These are phyloP conservation scores for Pneumocystis murina DNA, from an alignment of 1,139 yeast species.

Conservation along the genomic window DNA sequence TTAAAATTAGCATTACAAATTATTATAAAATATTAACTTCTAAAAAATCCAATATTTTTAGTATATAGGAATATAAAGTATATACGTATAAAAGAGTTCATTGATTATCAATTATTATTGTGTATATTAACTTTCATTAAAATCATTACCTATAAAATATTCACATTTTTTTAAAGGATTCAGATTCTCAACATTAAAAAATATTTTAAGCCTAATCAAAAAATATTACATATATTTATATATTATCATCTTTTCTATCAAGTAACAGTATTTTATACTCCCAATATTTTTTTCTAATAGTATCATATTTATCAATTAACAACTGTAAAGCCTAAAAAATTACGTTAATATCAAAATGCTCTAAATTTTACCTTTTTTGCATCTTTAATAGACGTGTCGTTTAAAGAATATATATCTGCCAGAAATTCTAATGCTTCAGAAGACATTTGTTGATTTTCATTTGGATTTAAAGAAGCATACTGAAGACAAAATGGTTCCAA, in stretches of 20 bases:
- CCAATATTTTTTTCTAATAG: slow-evolving; percentile 1
- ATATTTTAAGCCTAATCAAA: not conserved
- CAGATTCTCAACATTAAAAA: not conserved
- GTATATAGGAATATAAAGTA: not conserved
- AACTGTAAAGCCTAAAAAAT: not conserved
- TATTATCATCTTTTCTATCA: not conserved
- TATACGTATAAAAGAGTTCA: no score
- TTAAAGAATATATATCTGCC: not conserved
- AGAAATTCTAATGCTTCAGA: not conserved
- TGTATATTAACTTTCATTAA: no score
- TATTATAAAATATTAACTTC: not conserved
- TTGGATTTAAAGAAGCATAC: not conserved
- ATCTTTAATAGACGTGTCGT: not conserved
- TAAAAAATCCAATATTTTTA: not conserved
- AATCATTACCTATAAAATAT: not conserved
- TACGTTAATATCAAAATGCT: not conserved
- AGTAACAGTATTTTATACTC: not conserved
- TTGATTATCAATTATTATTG: no score
- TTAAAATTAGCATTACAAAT: not conserved
- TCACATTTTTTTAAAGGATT: not conserved
- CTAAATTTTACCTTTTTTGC: not conserved
- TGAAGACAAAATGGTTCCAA: slow-evolving; percentile 1
- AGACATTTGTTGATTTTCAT: not conserved
- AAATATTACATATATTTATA: not conserved
- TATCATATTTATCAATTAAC: not conserved